A percentile compares a stretch with the other conserved stretches of the same genome.
Evolutionary conservation across 805 yeast species (phyloP).

Genomic region (Spathaspora hagerdaliae): DNA sequence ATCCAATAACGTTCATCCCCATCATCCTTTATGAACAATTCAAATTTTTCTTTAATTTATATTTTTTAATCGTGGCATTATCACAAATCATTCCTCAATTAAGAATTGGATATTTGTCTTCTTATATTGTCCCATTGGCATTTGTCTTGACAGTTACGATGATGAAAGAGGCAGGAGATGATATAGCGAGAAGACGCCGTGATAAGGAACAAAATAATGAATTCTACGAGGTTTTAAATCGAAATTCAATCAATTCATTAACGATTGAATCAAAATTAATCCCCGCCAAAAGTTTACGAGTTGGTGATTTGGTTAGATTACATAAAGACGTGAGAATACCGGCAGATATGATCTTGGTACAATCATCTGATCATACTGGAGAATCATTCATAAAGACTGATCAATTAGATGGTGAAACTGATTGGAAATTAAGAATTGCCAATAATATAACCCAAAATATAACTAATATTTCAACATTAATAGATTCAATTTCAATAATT

Average conservation of each 20-base stretch:
- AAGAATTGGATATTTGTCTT: slow-evolving; percentile 88
- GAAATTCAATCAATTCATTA: slow-evolving; percentile 14
- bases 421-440: slow-evolving; percentile 91
- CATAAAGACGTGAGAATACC: slow-evolving; percentile 87
- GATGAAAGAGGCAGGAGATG: slow-evolving; percentile 95
- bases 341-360: slow-evolving; percentile 84
- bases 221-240: slow-evolving; percentile 61
- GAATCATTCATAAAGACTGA: slow-evolving; percentile 95
- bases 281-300: slow-evolving; percentile 60
- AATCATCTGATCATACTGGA: slow-evolving; percentile 67
- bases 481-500: slow-evolving; percentile 48
- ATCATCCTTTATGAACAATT: slow-evolving; percentile 90
- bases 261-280: slow-evolving; percentile 23
- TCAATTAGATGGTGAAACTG: slow-evolving; percentile 98
- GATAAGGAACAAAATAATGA: slow-evolving; percentile 89
- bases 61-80: slow-evolving; percentile 87
- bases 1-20: slow-evolving; percentile 83
- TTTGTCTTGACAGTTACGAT: slow-evolving; percentile 91
- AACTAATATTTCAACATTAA: slow-evolving; percentile 44
- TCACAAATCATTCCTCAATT: slow-evolving; percentile 88
- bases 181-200: slow-evolving; percentile 82
- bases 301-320: slow-evolving; percentile 80
- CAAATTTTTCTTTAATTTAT: slow-evolving; percentile 92
- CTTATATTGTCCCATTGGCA: slow-evolving; percentile 90
- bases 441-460: slow-evolving; percentile 65